A percentile compares a stretch with the other conserved stretches of the same genome.
Conservation (phyloP, 352 stramenopile genomes). For the Globisporangium sylvaticum region DNA sequence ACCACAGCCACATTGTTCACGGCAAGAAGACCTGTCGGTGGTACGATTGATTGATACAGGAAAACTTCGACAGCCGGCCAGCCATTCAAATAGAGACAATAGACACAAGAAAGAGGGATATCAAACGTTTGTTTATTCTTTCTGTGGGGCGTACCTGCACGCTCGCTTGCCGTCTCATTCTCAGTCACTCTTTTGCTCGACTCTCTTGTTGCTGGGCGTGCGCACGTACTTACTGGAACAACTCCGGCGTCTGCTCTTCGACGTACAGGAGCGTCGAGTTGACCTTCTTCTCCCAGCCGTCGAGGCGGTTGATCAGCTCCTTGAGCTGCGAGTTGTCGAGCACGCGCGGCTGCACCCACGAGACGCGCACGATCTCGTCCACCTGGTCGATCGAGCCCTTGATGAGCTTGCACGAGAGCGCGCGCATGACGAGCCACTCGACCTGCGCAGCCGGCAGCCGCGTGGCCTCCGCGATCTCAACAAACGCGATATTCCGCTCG, state of each 20-base stretch:
- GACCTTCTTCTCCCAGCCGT: constrained; percentile 80
- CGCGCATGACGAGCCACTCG: constrained; percentile 98
- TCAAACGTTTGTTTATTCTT: constrained; percentile 6
- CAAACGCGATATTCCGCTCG: constrained; percentile 92
- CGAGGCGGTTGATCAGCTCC: constrained; percentile 68
- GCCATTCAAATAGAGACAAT: background rate
- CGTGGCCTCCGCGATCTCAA: constrained; percentile 90
- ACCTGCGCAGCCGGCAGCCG: constrained; percentile 89
- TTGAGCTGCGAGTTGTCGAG: constrained; percentile 77
- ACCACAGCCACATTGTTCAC: constrained; percentile 22
- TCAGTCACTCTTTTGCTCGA: background rate
- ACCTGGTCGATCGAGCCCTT: constrained; percentile 93
- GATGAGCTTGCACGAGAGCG: constrained; percentile 95
- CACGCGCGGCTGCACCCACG: constrained; percentile 91
- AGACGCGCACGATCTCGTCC: constrained; percentile 91
- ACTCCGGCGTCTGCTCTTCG: constrained; percentile 82
- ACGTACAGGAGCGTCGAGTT: constrained; percentile 81
- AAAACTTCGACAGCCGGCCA: background rate
- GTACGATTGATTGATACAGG: constrained; percentile 36
- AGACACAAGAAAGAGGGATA: background rate
- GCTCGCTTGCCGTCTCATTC: background rate
- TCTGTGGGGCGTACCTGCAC: background rate
- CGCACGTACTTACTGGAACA: constrained; percentile 63
- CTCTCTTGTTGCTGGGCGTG: background rate
- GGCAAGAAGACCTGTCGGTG: constrained; percentile 41